phyloP scores from a whole-genome alignment of 495 filamentous ascomycete genomes.

The Penicillium ucsense region DNA sequence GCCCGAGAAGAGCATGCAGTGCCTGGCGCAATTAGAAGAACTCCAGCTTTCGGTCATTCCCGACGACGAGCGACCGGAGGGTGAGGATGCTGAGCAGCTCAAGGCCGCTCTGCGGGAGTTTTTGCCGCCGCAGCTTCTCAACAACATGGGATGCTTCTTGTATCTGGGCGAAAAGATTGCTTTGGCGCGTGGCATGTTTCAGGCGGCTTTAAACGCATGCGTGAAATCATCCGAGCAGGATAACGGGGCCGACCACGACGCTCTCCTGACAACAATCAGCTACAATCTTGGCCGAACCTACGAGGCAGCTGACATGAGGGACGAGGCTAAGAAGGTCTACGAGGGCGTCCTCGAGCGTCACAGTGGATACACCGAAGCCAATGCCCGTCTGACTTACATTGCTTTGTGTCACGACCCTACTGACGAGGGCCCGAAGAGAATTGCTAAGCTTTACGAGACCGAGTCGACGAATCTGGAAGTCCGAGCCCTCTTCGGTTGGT shows the following conservation, averaged over 20 bases:
- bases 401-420: slow-evolving; percentile 71
- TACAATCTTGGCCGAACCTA: slow-evolving; percentile 97
- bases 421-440: slow-evolving; percentile 75
- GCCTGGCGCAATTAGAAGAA: slow-evolving; percentile 80
- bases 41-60: slow-evolving; percentile 68
- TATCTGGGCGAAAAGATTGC: slow-evolving; percentile 77
- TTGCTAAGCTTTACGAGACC: slow-evolving; percentile 69
- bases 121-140: slow-evolving; percentile 82
- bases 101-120: slow-evolving; percentile 56
- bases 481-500: slow-evolving; percentile 88
- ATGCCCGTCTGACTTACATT: slow-evolving; percentile 80
- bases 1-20: slow-evolving; percentile 85
- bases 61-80: slow-evolving; percentile 56
- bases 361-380: slow-evolving; percentile 83
- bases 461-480: slow-evolving; percentile 81
- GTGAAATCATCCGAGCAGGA: slow-evolving; percentile 56
- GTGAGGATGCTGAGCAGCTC: slow-evolving; percentile 50
- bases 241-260: slow-evolving; percentile 64
- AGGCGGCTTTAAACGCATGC: slow-evolving; percentile 79
- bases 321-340: slow-evolving; percentile 80
- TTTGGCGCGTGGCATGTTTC: slow-evolving; percentile 75
- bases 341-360: slow-evolving; percentile 74
- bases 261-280: slow-evolving; percentile 83
- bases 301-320: slow-evolving; percentile 69
- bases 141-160: slow-evolving; percentile 94